These are phyloP conservation scores for Chlamydomonas incerta DNA, from an alignment of 139 green algal genomes.

Conservation along the genomic window DNA sequence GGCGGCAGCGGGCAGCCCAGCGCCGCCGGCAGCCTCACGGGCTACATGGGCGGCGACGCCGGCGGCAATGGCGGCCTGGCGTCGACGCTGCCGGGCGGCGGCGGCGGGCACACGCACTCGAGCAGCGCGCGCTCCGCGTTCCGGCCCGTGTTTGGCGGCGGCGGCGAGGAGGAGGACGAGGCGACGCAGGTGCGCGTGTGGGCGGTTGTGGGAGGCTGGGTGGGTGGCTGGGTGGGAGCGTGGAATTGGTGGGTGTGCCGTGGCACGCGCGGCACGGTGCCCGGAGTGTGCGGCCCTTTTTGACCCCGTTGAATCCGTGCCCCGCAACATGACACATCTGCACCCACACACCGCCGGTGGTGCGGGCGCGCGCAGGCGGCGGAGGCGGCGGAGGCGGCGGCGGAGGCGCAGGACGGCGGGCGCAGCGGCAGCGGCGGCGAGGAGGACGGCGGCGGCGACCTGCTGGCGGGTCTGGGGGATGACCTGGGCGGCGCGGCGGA, in stretches of 20 bases:
- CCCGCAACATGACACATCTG: no score
- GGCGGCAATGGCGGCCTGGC: no score
- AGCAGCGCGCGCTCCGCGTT: neutral
- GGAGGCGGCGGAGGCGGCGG: conserved; percentile 23
- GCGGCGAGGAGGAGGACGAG: conserved; percentile 39
- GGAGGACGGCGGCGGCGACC: neutral
- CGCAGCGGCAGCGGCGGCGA: neutral
- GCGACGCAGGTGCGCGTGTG: conserved; percentile 29
- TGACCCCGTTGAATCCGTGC: no score
- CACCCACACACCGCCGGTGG: no score
- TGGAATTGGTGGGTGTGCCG: neutral
- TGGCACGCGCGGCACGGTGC: no score
- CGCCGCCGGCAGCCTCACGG: conserved; percentile 1
- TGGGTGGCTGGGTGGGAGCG: neutral
- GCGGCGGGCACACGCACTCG: no score
- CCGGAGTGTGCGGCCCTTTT: no score
- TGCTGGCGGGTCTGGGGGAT: neutral
- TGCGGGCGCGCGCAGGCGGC: conserved; percentile 7
- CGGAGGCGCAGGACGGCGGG: neutral
- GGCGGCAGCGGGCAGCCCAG: neutral
- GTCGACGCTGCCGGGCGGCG: no score
- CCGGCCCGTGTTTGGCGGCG: conserved; percentile 20
- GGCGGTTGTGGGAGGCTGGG: neutral
- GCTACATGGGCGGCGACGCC: neutral
- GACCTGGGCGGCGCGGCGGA: neutral